A percentile compares a stretch with the other conserved stretches of the same genome.
Evolutionary conservation across 805 yeast genomes (phyloP).

Genomic region (Candida vartiovaarae): DNA sequence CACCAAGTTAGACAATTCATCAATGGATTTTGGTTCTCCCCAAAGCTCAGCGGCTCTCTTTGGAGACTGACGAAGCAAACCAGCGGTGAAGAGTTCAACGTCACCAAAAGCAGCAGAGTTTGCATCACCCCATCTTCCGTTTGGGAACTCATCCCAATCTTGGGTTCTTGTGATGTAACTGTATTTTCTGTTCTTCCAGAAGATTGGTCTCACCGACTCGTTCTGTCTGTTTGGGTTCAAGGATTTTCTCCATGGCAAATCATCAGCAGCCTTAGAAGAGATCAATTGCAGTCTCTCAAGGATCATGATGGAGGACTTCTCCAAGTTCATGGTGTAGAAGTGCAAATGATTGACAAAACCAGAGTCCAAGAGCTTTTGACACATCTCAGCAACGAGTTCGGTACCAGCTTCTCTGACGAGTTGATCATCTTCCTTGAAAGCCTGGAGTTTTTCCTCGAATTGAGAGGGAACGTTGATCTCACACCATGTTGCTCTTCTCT

Average conservation of each 20-base stretch:
- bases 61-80: conserved; percentile 75
- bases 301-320: conserved; percentile 83
- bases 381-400: conserved; percentile 76
- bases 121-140: conserved; percentile 98
- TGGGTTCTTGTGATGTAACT: conserved; percentile 85
- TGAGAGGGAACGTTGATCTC: conserved; percentile 71
- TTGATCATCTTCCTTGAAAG: conserved; percentile 85
- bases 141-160: conserved; percentile 97
- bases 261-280: conserved; percentile 24
- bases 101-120: conserved; percentile 96
- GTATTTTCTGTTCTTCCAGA: conserved; percentile 92
- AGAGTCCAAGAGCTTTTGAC: conserved; percentile 59
- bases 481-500: conserved; percentile 94
- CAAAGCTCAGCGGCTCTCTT: conserved; percentile 77
- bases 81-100: conserved; percentile 72
- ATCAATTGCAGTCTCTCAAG: conserved; percentile 65
- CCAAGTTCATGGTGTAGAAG: conserved; percentile 96
- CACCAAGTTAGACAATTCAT: conserved; percentile 59
- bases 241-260: conserved; percentile 87
- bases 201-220: conserved; percentile 87
- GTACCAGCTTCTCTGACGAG: conserved; percentile 83
- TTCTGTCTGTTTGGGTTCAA: conserved; percentile 71
- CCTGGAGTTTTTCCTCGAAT: conserved; percentile 64
- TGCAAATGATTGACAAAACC: conserved; percentile 82
- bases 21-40: conserved; percentile 66